Percentiles rank a stretch among this genome's conserved stretches.
Conservation (phyloP, 2,329 filamentous ascomycete genomes). For the Pseudocercospora pini-densiflorae region DNA sequence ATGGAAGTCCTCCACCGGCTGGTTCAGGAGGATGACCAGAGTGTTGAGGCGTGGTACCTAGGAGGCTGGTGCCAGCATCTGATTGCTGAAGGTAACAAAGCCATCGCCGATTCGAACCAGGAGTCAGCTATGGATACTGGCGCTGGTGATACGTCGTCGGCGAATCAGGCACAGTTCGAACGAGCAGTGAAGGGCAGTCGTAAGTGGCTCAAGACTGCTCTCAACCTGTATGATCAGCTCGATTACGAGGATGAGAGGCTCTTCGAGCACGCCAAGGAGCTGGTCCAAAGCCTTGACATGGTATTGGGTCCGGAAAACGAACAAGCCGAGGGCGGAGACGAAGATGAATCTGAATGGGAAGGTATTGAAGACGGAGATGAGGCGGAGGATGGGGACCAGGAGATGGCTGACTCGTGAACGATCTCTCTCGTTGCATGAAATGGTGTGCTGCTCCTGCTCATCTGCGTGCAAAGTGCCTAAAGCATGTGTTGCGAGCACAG, state of each 20-base stretch:
- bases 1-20: constrained; percentile 83
- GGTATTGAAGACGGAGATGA: constrained; percentile 44
- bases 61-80: constrained; percentile 92
- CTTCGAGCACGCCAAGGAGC: constrained; percentile 73
- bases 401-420: constrained; percentile 36
- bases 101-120: constrained; percentile 24
- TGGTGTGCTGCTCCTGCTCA: neutral
- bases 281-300: constrained; percentile 58
- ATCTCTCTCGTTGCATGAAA: neutral
- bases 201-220: constrained; percentile 80
- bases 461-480: neutral
- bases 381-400: constrained; percentile 36
- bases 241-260: constrained; percentile 86
- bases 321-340: constrained; percentile 48
- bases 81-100: constrained; percentile 68
- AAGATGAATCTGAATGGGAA: constrained; percentile 43
- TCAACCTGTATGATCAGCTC: constrained; percentile 76
- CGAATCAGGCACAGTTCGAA: constrained; percentile 47
- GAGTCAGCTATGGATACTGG: constrained; percentile 36
- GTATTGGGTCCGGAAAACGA: constrained; percentile 50
- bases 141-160: constrained; percentile 41
- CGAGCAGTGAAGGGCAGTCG: constrained; percentile 72
- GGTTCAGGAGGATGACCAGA: constrained; percentile 86
- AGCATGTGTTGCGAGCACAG: constrained; percentile 5
- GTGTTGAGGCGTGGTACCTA: constrained; percentile 95